A percentile compares a stretch with the other conserved stretches of the same genome.
Evolutionary conservation across 495 filamentous ascomycete genomes (phyloP).

Genomic region (Bathelium albidoporum): DNA sequence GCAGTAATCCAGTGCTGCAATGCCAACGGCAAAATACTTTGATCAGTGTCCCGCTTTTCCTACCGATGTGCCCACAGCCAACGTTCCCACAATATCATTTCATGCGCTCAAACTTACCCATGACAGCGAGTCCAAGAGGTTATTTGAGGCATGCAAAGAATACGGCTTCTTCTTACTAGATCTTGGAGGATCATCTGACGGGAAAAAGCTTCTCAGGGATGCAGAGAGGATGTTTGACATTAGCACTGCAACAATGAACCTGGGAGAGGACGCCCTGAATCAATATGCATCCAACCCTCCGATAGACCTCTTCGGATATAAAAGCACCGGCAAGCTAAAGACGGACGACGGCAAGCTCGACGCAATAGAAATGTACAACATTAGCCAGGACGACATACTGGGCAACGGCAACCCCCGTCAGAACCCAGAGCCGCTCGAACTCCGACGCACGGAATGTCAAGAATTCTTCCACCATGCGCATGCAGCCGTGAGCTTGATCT

Average conservation of each 20-base stretch:
- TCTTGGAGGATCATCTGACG: neutral
- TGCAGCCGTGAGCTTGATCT: neutral
- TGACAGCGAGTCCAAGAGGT: neutral
- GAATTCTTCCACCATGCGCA: neutral
- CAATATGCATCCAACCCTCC: neutral
- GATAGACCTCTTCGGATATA: slow-evolving; percentile 5
- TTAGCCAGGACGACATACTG: slow-evolving; percentile 12
- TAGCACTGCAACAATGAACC: neutral
- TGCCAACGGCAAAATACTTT: neutral
- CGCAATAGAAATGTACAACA: slow-evolving; percentile 10
- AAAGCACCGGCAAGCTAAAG: slow-evolving; percentile 5
- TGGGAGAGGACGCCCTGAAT: neutral
- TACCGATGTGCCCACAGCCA: neutral
- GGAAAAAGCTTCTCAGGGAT: neutral
- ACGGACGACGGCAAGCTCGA: slow-evolving; percentile 8
- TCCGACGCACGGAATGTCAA: neutral
- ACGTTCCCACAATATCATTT: neutral
- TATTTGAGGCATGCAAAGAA: neutral
- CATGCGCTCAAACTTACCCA: neutral
- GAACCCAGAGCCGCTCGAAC: slow-evolving; percentile 9
- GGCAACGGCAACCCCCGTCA: neutral
- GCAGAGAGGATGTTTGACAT: neutral
- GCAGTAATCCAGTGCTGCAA: too few relatives aligned
- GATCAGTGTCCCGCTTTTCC: neutral
- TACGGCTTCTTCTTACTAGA: neutral